Evolutionary conservation across 2,329 filamentous ascomycete genomes (phyloP), one percentile per base, ranked within the genome.

Genomic region (Arthrobotrys megalospora): DNA sequence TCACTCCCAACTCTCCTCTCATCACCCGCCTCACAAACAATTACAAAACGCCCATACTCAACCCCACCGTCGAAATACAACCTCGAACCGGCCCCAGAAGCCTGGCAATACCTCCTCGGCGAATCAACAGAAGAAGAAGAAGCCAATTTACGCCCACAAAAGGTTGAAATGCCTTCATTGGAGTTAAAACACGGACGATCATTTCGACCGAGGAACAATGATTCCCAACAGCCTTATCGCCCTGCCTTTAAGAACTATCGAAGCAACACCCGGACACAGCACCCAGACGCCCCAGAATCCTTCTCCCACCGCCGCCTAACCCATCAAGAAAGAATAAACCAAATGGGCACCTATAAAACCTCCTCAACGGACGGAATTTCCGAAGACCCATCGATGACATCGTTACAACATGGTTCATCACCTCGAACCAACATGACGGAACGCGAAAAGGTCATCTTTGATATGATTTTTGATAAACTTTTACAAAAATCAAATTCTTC

Each of bases 361-460:
- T 47, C 41, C 8, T 16, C 48, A 6, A 41, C 24, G 12, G 36
- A 55, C 43, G 66, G 50, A 7, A 34, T 77, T 11, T 14, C 52
- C 11, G 73, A 77, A 11, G 73, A 77, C 12, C 47, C 72, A 1
- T 38, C 32, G 6, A 2, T 58, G 6, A 5, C 28, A 5, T 45
- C 34, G 11, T 50, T 63, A 36, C 19, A 32, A 3, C 21, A 28
- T 28, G 6, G 48, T 8, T 3, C 19, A 0, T 21, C 34, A 4
- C 66, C 73, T 2, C 38, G 73, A 4, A 47, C 43, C 0, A 55
- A 71, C 5, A 71, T 77, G 73, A 77, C 73, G 4, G 67, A 78
- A 36, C 45, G 75, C 1, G 75, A 78, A 24, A 78, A 78, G 19
- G 43, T 63, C 8, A 78, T 78, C 1, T 78, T 78, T 62, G 65